phyloP scores from a whole-genome alignment of 2,329 filamentous ascomycete genomes.

The Penicillium sp. region DNA sequence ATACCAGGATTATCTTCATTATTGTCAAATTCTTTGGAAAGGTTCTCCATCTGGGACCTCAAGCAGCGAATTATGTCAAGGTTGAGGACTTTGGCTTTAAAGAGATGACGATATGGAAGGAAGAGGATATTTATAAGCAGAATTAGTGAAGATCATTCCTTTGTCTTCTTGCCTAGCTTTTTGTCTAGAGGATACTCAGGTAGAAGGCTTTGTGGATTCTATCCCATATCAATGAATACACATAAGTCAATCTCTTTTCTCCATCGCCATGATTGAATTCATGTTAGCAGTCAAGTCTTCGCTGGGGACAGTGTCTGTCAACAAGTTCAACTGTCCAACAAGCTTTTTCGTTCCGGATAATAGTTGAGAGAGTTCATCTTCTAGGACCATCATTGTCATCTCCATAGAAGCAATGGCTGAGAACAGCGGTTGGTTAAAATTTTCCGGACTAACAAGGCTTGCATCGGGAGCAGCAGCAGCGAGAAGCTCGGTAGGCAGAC shows the following conservation, averaged over 20 bases:
- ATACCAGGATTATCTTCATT: no score
- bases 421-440: background rate
- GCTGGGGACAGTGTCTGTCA: background rate
- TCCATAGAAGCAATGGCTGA: background rate
- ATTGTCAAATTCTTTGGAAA: no score
- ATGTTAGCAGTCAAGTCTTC: background rate
- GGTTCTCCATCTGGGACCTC: no score
- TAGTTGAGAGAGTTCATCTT: background rate
- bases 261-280: background rate
- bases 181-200: no score
- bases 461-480: background rate
- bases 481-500: background rate
- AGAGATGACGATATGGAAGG: no score
- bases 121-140: no score
- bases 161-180: no score
- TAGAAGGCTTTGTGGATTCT: no score
- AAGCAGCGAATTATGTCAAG: no score
- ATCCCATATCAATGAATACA: background rate
- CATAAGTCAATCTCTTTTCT: background rate
- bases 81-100: no score
- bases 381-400: background rate
- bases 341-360: background rate
- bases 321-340: background rate
- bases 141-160: no score
- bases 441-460: background rate